Evolutionary conservation across 352 stramenopile genomes (phyloP).

Genomic region (Pseudoperonospora humuli): DNA sequence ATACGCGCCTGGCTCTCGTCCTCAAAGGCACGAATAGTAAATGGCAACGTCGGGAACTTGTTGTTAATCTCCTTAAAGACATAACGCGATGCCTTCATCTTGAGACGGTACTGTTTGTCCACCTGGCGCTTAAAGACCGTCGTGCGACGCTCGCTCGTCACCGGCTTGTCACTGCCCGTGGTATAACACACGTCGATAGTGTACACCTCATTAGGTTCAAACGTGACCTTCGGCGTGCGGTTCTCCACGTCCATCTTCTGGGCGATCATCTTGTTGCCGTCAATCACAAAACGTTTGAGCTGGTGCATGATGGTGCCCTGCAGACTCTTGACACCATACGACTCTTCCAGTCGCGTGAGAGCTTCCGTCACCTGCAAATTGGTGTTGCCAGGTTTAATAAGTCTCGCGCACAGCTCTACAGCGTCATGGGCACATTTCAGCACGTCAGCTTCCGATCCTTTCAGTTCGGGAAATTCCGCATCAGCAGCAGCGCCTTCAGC

Average conservation of each 20-base stretch:
- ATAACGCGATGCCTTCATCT: slow-evolving; percentile 92
- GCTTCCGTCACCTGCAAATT: slow-evolving; percentile 94
- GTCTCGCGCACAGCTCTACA: slow-evolving; percentile 91
- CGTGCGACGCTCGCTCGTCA: slow-evolving; percentile 86
- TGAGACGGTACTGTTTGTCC: slow-evolving; percentile 95
- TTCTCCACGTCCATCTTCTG: slow-evolving; percentile 89
- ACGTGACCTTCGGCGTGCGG: slow-evolving; percentile 81
- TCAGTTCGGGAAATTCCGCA: slow-evolving; percentile 45
- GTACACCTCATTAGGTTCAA: slow-evolving; percentile 98
- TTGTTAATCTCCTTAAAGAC: slow-evolving; percentile 97
- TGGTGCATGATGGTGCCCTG: slow-evolving; percentile 99
- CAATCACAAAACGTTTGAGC: slow-evolving; percentile 98
- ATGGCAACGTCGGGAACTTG: slow-evolving; percentile 98
- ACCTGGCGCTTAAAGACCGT: slow-evolving; percentile 99
- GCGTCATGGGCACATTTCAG: slow-evolving; percentile 95
- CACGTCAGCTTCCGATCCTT: slow-evolving; percentile 89
- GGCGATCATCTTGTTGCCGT: slow-evolving; percentile 96
- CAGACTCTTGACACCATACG: slow-evolving; percentile 96
- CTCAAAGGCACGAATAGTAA: slow-evolving; percentile 94
- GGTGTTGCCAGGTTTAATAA: slow-evolving; percentile 97
- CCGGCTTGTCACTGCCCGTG: slow-evolving; percentile 95
- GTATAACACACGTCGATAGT: slow-evolving; percentile 98
- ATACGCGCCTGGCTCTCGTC: slow-evolving; percentile 95
- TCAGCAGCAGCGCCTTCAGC: slow-evolving; percentile 59
- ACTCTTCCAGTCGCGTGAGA: slow-evolving; percentile 90